These are phyloP conservation scores for Saccharomyces uvarum DNA, from an alignment of 1,139 yeast species.

Conservation along the genomic window DNA sequence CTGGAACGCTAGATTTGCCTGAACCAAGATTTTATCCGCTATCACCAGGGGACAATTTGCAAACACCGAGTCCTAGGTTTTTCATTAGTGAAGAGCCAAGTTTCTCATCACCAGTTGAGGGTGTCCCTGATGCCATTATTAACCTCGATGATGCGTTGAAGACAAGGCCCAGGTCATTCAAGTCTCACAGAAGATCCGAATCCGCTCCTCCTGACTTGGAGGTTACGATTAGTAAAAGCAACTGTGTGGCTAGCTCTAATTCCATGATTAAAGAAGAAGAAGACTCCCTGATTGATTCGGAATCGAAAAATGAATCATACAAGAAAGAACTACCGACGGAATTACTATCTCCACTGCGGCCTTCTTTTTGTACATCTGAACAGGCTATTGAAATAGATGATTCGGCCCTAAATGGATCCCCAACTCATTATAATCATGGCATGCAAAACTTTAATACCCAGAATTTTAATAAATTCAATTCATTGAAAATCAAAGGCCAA, in stretches of 20 bases:
- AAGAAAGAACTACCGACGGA: slow-evolving; percentile 5
- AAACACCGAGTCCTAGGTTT: slow-evolving; percentile 25
- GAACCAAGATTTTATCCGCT: slow-evolving; percentile 1
- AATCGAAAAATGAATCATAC: slow-evolving; percentile 6
- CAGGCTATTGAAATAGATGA: not conserved
- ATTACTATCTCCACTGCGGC: slow-evolving; percentile 25
- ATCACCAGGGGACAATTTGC: slow-evolving; percentile 33
- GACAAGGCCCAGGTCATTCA: slow-evolving; percentile 26
- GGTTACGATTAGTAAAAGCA: slow-evolving; percentile 10
- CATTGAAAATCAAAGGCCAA: slow-evolving; percentile 28
- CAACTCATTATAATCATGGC: not conserved
- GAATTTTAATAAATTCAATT: slow-evolving; percentile 14
- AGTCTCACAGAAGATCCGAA: slow-evolving; percentile 40
- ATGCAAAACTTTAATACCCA: not conserved
- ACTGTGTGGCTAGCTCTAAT: slow-evolving; percentile 6
- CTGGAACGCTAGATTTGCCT: not conserved
- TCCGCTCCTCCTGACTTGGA: slow-evolving; percentile 42
- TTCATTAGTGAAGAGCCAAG: slow-evolving; percentile 30
- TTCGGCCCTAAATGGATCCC: slow-evolving; percentile 12
- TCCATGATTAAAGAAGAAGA: slow-evolving; percentile 18
- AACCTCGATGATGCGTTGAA: slow-evolving; percentile 54
- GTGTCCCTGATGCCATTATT: slow-evolving; percentile 55
- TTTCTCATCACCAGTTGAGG: slow-evolving; percentile 27
- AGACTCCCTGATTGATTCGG: slow-evolving; percentile 11
- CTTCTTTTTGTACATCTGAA: slow-evolving; percentile 7